Evolutionary conservation across 2,329 filamentous ascomycete species (phyloP).

Genomic region (Stemphylium beticola): DNA sequence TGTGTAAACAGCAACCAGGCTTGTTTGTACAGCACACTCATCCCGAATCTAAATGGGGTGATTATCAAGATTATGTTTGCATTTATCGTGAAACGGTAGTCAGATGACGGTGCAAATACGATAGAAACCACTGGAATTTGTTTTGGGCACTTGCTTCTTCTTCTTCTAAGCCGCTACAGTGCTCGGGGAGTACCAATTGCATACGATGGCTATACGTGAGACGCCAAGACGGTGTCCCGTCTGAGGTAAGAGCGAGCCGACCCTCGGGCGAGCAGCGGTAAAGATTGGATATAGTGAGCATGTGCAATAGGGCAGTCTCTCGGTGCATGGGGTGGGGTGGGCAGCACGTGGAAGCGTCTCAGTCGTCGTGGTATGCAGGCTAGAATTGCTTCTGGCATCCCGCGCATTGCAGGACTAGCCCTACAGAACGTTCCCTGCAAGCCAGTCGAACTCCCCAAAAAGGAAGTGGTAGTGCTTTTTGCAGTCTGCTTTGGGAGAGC

Average conservation of each 20-base stretch:
- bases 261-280: conserved; percentile 2
- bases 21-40: too few relatives aligned
- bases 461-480: not conserved
- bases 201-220: not conserved
- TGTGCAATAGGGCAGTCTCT: not conserved
- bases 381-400: not conserved
- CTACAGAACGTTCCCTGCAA: not conserved
- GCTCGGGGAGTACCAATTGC: too few relatives aligned
- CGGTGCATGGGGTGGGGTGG: not conserved
- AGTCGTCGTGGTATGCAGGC: conserved; percentile 1
- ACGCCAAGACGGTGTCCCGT: conserved; percentile 1
- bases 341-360: conserved; percentile 5
- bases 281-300: not conserved
- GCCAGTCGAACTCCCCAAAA: not conserved
- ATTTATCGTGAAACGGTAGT: too few relatives aligned
- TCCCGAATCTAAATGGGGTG: too few relatives aligned
- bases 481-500: not conserved
- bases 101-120: too few relatives aligned
- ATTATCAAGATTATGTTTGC: too few relatives aligned
- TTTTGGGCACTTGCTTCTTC: too few relatives aligned
- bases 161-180: too few relatives aligned
- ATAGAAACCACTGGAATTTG: too few relatives aligned
- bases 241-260: conserved; percentile 20
- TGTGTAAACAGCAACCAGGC: too few relatives aligned
- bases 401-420: not conserved